Conservation (phyloP, 805 yeast genomes). For the Teunomyces funiuensis region DNA sequence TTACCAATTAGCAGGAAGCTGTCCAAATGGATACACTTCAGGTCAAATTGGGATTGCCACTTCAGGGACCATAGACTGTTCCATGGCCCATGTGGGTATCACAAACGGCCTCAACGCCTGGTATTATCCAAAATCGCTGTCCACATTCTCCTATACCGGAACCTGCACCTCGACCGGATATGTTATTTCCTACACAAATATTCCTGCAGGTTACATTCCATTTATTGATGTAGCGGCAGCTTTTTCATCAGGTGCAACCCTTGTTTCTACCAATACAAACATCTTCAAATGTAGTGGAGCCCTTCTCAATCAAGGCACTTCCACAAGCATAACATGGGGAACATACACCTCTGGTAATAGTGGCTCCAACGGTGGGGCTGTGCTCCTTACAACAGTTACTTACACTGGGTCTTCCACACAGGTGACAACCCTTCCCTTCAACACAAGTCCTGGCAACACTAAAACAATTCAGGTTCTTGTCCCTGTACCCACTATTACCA, state of each 20-base stretch:
- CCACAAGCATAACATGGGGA: too few relatives aligned
- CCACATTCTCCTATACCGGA: conserved; percentile 3
- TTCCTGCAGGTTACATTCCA: conserved; percentile 29
- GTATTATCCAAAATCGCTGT: conserved; percentile 13
- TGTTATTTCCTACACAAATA: conserved; percentile 13
- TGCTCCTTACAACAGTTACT: conserved; percentile 8
- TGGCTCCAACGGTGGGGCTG: conserved; percentile 4
- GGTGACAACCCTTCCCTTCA: conserved; percentile 15
- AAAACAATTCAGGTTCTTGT: conserved; percentile 11
- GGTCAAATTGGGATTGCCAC: conserved; percentile 23
- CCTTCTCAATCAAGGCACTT: too few relatives aligned
- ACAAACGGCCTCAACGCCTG: conserved; percentile 22
- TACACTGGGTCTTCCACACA: conserved; percentile 15
- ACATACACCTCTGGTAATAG: not conserved
- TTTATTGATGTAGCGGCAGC: conserved; percentile 8
- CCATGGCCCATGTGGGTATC: conserved; percentile 17
- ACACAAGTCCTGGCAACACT: conserved; percentile 4
- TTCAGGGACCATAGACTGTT: conserved; percentile 17
- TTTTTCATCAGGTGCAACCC: conserved; percentile 2
- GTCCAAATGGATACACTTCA: conserved; percentile 20
- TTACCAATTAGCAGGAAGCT: conserved; percentile 13
- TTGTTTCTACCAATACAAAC: not conserved
- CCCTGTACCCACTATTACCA: conserved; percentile 8
- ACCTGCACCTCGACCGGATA: conserved; percentile 1
- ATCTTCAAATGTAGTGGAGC: too few relatives aligned